Evolutionary conservation across 2,329 filamentous ascomycete species (phyloP).

Genomic region (Ceratocystis destructans): DNA sequence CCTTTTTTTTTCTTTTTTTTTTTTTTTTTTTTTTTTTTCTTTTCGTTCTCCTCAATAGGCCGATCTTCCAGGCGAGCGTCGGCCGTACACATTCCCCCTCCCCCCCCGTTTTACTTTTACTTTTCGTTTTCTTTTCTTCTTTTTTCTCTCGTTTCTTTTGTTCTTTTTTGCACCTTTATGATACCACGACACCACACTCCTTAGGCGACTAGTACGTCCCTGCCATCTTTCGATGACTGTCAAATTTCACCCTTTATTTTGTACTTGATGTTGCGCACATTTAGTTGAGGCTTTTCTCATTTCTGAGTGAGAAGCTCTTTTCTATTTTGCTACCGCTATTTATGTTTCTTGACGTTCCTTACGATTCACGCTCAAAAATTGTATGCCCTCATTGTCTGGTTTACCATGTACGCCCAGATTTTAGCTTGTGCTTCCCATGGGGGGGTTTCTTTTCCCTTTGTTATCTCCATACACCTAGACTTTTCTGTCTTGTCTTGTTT

Average conservation of each 20-base stretch:
- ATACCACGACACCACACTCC: conserved; percentile 3
- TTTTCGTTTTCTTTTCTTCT: background rate
- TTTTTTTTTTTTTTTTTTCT: too few species aligned
- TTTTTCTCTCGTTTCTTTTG: background rate
- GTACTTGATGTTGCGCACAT: background rate
- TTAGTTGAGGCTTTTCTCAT: background rate
- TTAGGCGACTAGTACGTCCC: background rate
- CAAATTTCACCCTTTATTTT: background rate
- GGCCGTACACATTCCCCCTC: too few species aligned
- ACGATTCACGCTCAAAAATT: background rate
- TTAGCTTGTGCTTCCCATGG: background rate
- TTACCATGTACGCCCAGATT: background rate
- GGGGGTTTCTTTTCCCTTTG: background rate
- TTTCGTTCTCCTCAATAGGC: too few species aligned
- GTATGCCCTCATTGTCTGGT: background rate
- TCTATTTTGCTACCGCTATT: background rate
- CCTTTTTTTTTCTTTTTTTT: too few species aligned
- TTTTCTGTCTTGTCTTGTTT: background rate
- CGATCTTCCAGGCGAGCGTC: too few species aligned
- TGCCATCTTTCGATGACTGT: background rate
- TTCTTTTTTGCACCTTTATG: background rate
- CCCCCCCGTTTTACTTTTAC: too few species aligned
- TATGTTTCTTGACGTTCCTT: background rate
- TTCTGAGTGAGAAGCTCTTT: background rate
- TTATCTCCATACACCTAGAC: background rate